A percentile compares a stretch with the other conserved stretches of the same genome.
These are phyloP conservation scores for Lachancea kluyveri DNA, from an alignment of 805 yeast species.

Conservation along the genomic window DNA sequence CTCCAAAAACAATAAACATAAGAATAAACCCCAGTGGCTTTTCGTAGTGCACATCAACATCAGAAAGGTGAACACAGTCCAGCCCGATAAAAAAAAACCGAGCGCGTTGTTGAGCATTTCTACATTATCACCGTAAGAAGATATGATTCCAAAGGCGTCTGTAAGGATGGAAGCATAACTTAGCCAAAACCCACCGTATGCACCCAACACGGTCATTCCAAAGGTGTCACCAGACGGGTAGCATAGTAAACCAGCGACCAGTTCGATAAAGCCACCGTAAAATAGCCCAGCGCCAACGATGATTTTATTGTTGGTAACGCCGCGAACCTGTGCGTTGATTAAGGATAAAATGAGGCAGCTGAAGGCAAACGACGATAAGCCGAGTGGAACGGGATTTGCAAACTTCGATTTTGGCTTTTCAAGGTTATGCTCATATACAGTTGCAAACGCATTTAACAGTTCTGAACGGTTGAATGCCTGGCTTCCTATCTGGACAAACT, in stretches of 20 bases:
- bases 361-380: conserved; percentile 52
- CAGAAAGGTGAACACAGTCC: conserved; percentile 52
- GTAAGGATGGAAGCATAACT: conserved; percentile 51
- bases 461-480: conserved; percentile 44
- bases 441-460: conserved; percentile 57
- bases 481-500: conserved; percentile 34
- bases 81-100: conserved; percentile 46
- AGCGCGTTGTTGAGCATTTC: conserved; percentile 39
- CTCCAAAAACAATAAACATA: conserved; percentile 41
- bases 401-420: no score
- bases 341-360: conserved; percentile 48
- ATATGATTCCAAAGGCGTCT: conserved; percentile 45
- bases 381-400: conserved; percentile 37
- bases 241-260: conserved; percentile 63
- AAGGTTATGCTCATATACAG: no score
- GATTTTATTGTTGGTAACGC: conserved; percentile 46
- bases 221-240: conserved; percentile 58
- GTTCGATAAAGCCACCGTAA: conserved; percentile 58
- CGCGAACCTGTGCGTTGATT: conserved; percentile 51
- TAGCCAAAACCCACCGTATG: conserved; percentile 60
- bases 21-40: conserved; percentile 45
- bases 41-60: conserved; percentile 44
- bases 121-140: conserved; percentile 35
- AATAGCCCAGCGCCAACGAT: conserved; percentile 57
- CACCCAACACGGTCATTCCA: conserved; percentile 44